Evolutionary conservation across 371 early-diverging fungal genomes (phyloP).

Genomic region (Smittium culicis): DNA sequence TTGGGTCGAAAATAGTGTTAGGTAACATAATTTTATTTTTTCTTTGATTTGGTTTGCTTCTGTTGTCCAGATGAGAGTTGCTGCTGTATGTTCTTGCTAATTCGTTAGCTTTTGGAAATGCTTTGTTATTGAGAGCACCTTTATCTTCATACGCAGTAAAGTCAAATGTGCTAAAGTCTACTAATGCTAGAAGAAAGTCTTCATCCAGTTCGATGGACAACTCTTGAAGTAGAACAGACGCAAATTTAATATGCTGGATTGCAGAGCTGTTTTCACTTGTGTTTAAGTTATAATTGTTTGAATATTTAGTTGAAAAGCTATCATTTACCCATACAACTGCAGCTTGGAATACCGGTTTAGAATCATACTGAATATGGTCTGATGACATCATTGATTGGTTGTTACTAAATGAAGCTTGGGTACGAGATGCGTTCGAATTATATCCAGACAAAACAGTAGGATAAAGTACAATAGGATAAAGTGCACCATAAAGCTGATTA

Average conservation of each 20-base stretch:
- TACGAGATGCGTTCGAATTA: slow-evolving; percentile 43
- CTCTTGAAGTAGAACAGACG: slow-evolving; percentile 77
- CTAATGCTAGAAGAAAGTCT: slow-evolving; percentile 65
- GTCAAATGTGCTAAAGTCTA: slow-evolving; percentile 47
- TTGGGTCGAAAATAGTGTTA: neutral
- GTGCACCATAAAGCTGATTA: slow-evolving; percentile 73
- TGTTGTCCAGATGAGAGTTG: neutral
- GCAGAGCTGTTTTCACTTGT: slow-evolving; percentile 19
- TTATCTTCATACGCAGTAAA: neutral
- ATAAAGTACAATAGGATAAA: slow-evolving; percentile 78
- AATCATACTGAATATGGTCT: slow-evolving; percentile 15
- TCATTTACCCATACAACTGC: slow-evolving; percentile 62
- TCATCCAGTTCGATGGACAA: slow-evolving; percentile 85
- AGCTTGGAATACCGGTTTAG: slow-evolving; percentile 26
- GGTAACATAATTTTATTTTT: neutral
- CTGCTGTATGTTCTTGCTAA: neutral
- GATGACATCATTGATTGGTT: neutral
- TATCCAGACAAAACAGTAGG: slow-evolving; percentile 55
- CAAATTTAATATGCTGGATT: slow-evolving; percentile 77
- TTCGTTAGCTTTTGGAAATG: neutral
- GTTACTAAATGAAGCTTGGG: slow-evolving; percentile 16
- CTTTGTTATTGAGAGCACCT: neutral
- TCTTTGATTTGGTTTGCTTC: neutral
- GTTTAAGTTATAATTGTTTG: neutral
- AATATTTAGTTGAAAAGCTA: neutral